Conservation (phyloP, 371 early-diverging fungal genomes). For the Cokeromyces recurvatus region DNA sequence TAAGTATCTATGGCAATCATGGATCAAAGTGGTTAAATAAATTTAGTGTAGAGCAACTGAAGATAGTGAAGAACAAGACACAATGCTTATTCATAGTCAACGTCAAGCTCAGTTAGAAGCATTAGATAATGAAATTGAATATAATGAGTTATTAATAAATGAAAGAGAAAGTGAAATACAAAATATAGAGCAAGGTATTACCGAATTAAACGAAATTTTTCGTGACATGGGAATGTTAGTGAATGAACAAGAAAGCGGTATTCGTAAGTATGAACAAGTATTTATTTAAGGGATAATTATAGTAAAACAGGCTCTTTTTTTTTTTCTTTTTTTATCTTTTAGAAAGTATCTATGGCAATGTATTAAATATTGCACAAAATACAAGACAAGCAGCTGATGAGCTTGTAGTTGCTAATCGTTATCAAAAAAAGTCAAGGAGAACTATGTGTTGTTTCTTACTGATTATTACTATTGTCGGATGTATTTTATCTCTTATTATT, state of each 20-base stretch:
- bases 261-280: constrained; percentile 58
- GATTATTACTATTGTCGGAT: constrained; percentile 63
- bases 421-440: constrained; percentile 77
- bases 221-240: constrained; percentile 93
- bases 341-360: constrained; percentile 68
- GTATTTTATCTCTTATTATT: constrained; percentile 42
- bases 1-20: constrained; percentile 9
- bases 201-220: constrained; percentile 93
- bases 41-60: constrained; percentile 1
- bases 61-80: constrained; percentile 34
- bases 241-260: constrained; percentile 91
- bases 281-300: not conserved
- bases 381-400: constrained; percentile 79
- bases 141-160: constrained; percentile 85
- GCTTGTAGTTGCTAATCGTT: constrained; percentile 69
- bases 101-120: constrained; percentile 64
- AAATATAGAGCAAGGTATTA: constrained; percentile 90
- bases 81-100: constrained; percentile 35
- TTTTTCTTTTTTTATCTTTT: not conserved
- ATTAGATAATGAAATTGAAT: constrained; percentile 87
- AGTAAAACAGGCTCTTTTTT: not conserved
- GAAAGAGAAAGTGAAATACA: constrained; percentile 92
- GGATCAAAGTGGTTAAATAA: not conserved
- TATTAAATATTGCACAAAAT: constrained; percentile 72
- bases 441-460: constrained; percentile 77